Percentiles rank a stretch among this genome's conserved stretches.
Evolutionary conservation across 495 filamentous ascomycete species (phyloP).

Genomic region (Neurospora sublineolata): DNA sequence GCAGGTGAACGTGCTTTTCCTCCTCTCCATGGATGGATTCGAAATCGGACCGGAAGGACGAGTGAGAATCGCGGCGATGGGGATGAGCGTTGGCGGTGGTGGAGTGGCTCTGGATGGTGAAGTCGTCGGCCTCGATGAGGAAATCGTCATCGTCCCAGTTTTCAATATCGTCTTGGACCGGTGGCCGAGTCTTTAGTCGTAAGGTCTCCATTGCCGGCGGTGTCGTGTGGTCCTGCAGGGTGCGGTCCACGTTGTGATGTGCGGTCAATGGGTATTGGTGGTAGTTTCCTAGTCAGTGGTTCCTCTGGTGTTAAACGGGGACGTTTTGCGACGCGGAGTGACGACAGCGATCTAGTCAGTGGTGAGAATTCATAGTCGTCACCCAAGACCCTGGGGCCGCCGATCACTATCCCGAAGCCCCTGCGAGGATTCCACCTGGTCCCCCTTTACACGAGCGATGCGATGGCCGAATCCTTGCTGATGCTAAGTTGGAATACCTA

Average conservation of each 20-base stretch:
- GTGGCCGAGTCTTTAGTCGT: constrained; percentile 42
- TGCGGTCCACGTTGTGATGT: neutral
- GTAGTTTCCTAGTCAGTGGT: neutral
- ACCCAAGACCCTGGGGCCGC: constrained; percentile 11
- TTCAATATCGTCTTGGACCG: constrained; percentile 53
- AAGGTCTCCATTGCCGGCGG: constrained; percentile 43
- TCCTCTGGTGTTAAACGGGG: neutral
- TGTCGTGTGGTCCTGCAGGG: neutral
- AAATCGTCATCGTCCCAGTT: constrained; percentile 86
- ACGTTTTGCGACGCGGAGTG: constrained; percentile 11
- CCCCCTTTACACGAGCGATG: neutral
- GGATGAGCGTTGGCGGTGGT: constrained; percentile 40
- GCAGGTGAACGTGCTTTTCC: constrained; percentile 71
- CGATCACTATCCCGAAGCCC: constrained; percentile 1
- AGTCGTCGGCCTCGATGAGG: constrained; percentile 60
- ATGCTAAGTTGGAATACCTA: neutral
- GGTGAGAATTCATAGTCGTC: constrained; percentile 27
- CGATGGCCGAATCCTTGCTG: neutral
- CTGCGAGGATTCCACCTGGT: neutral
- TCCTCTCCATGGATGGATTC: constrained; percentile 68
- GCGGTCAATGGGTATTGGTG: neutral
- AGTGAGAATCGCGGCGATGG: constrained; percentile 61
- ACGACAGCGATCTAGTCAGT: constrained; percentile 18
- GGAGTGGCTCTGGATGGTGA: constrained; percentile 54
- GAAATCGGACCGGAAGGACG: constrained; percentile 70